Evolutionary conservation across 306 rosid genomes (phyloP).

Genomic region (Citrullus amarus): DNA sequence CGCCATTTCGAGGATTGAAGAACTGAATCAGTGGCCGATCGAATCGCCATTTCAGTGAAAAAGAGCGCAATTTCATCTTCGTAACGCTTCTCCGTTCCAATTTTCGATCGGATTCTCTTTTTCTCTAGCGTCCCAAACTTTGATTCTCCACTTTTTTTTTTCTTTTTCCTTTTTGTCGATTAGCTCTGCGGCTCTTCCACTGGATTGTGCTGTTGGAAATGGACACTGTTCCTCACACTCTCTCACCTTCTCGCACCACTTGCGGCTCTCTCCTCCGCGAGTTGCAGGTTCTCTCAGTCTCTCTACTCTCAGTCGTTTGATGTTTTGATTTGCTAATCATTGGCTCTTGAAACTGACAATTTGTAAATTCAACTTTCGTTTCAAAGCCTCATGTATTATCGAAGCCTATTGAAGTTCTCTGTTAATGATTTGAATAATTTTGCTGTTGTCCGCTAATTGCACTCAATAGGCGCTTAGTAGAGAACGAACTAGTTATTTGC

Average conservation of each 20-base stretch:
- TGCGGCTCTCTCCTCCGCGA: constrained; percentile 84
- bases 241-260: constrained; percentile 78
- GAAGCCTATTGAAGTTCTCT: neutral
- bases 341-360: too few species aligned
- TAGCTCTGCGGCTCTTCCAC: neutral
- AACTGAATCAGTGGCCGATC: neutral
- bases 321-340: neutral
- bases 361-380: too few species aligned
- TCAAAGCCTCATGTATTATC: neutral
- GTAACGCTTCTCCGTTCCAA: constrained; percentile 8
- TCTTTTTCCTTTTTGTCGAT: neutral
- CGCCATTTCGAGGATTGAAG: neutral
- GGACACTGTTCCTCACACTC: constrained; percentile 26
- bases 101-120: neutral
- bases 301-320: neutral
- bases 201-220: constrained; percentile 16
- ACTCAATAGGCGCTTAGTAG: neutral
- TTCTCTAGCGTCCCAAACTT: constrained; percentile 14
- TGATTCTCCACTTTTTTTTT: neutral
- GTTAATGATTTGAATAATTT: neutral
- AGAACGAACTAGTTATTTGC: neutral
- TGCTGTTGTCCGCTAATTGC: neutral
- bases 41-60: neutral
- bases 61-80: neutral
- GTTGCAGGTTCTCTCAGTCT: constrained; percentile 49